A percentile compares a stretch with the other conserved stretches of the same genome.
Evolutionary conservation across 768 basidiomycete species (phyloP).

Genomic region (Suillus plorans): DNA sequence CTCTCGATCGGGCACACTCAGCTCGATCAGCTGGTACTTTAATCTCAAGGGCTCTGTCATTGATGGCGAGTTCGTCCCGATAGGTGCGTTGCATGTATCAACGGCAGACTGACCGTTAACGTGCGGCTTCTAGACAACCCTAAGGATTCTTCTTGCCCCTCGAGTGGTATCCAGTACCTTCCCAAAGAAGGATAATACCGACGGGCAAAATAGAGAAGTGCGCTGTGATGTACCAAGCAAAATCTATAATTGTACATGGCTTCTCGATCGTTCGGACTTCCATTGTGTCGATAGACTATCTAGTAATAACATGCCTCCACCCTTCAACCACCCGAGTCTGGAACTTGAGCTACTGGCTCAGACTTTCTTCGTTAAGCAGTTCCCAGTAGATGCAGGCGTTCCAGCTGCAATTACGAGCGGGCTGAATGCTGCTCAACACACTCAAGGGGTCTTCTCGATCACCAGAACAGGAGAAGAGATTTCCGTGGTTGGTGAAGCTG

Average conservation of each 20-base stretch:
- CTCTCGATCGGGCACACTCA: slow-evolving; percentile 31
- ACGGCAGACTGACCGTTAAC: slow-evolving; percentile 6
- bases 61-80: slow-evolving; percentile 62
- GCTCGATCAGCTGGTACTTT: slow-evolving; percentile 60
- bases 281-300: not conserved
- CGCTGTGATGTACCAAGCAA: not conserved
- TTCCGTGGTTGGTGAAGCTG: slow-evolving; percentile 53
- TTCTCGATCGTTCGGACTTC: not conserved
- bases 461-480: slow-evolving; percentile 62
- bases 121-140: slow-evolving; percentile 45
- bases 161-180: slow-evolving; percentile 59
- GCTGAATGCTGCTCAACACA: slow-evolving; percentile 29
- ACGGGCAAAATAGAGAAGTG: not conserved
- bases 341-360: slow-evolving; percentile 45
- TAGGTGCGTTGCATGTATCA: slow-evolving; percentile 40
- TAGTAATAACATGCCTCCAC: slow-evolving; percentile 38
- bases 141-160: slow-evolving; percentile 47
- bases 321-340: slow-evolving; percentile 44
- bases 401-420: slow-evolving; percentile 24
- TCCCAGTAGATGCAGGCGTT: slow-evolving; percentile 32
- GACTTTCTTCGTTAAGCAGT: slow-evolving; percentile 47
- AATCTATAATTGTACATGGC: slow-evolving; percentile 3
- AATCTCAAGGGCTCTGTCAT: slow-evolving; percentile 64
- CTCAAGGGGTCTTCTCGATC: slow-evolving; percentile 48
- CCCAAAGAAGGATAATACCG: slow-evolving; percentile 40